Conservation (phyloP, 768 basidiomycete genomes). For the Neoboletus magnificus region DNA sequence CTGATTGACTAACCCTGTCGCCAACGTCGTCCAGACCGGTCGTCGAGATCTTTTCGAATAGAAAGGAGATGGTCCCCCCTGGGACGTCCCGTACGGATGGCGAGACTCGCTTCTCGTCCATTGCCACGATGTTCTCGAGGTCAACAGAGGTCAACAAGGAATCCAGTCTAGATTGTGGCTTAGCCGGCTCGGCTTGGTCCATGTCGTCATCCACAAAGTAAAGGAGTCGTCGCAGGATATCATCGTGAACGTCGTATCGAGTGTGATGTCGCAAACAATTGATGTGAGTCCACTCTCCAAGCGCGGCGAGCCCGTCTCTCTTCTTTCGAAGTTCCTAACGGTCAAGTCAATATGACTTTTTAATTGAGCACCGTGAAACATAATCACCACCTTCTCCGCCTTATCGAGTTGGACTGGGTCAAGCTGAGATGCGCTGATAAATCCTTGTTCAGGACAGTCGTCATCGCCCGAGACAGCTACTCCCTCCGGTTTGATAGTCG, state of each 20-base stretch:
- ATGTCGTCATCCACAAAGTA: conserved; percentile 13
- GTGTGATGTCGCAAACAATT: conserved; percentile 56
- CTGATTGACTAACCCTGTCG: neutral
- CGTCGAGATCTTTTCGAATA: conserved; percentile 62
- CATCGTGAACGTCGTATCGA: conserved; percentile 57
- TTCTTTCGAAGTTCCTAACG: conserved; percentile 64
- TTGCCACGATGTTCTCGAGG: conserved; percentile 41
- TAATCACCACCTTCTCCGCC: conserved; percentile 51
- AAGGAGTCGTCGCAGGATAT: conserved; percentile 53
- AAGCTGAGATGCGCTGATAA: conserved; percentile 64
- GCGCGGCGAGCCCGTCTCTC: conserved; percentile 61
- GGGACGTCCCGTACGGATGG: conserved; percentile 46
- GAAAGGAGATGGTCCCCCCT: conserved; percentile 70
- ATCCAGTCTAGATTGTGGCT: conserved; percentile 27
- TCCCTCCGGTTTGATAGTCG: conserved; percentile 21
- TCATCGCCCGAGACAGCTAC: conserved; percentile 29
- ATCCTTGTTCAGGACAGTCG: conserved; percentile 41
- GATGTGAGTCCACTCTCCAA: conserved; percentile 84
- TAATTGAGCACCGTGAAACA: neutral
- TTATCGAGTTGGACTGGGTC: conserved; percentile 42
- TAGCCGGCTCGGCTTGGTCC: conserved; percentile 5
- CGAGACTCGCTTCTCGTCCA: conserved; percentile 33
- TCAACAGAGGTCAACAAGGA: conserved; percentile 45
- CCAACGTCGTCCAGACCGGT: conserved; percentile 7
- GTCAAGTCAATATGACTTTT: neutral